A percentile compares a stretch with the other conserved stretches of the same genome.
These are phyloP conservation scores for Rhizopogon vesiculosus DNA, from an alignment of 768 basidiomycete species.

Conservation along the genomic window DNA sequence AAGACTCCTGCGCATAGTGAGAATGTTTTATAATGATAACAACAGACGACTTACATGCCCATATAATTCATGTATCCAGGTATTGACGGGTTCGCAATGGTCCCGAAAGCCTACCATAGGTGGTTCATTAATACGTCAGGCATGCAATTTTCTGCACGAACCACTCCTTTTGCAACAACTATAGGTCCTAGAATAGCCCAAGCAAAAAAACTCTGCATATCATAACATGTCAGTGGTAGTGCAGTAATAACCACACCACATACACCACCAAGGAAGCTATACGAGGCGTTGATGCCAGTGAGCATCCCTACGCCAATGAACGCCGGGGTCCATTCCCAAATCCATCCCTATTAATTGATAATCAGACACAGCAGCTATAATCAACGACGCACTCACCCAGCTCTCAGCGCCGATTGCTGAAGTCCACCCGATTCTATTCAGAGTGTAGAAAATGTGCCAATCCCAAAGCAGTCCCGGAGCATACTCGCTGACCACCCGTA, in stretches of 20 bases:
- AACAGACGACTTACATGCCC: background rate
- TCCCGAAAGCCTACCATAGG: background rate
- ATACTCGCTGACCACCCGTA: slow-evolving; percentile 51
- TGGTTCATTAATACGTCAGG: background rate
- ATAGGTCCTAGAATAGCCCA: slow-evolving; percentile 58
- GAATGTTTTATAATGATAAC: background rate
- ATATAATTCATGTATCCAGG: slow-evolving; percentile 4
- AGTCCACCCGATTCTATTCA: slow-evolving; percentile 51
- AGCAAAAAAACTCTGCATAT: slow-evolving; percentile 42
- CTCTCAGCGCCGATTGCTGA: slow-evolving; percentile 53
- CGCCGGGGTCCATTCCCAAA: slow-evolving; percentile 35
- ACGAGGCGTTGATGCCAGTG: slow-evolving; percentile 47
- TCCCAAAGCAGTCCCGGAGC: slow-evolving; percentile 54
- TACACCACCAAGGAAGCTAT: slow-evolving; percentile 41
- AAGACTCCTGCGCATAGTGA: slow-evolving; percentile 27
- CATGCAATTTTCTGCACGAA: background rate
- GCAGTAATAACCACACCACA: slow-evolving; percentile 12
- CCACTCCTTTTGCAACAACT: slow-evolving; percentile 43
- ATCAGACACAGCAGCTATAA: background rate
- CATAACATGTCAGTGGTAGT: slow-evolving; percentile 1
- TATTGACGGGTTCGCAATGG: background rate
- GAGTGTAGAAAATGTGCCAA: slow-evolving; percentile 61
- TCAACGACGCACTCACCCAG: slow-evolving; percentile 33
- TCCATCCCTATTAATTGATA: slow-evolving; percentile 1
- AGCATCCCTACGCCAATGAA: slow-evolving; percentile 57